Evolutionary conservation across 768 basidiomycete species (phyloP).

Genomic region (Porphyrellus cyaneotinctus): DNA sequence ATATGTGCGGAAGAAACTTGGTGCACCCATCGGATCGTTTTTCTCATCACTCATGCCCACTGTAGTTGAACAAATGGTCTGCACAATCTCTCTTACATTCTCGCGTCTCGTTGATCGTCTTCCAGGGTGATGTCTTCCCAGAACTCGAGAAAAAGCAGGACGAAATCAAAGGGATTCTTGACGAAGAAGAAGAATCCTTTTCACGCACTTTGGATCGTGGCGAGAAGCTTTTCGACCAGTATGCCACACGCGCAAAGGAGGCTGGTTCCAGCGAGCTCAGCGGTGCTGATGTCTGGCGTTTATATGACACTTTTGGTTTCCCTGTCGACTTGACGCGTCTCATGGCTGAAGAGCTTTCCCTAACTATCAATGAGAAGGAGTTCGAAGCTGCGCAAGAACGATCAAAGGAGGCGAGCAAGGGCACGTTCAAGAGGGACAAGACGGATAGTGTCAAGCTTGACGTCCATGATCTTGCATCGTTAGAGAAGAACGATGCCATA

Average conservation of each 20-base stretch:
- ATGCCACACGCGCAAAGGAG: conserved; percentile 63
- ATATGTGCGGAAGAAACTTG: conserved; percentile 92
- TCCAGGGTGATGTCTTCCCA: conserved; percentile 82
- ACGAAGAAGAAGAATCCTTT: conserved; percentile 98
- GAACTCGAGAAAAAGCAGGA: conserved; percentile 80
- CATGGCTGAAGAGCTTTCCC: conserved; percentile 92
- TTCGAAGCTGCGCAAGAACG: conserved; percentile 85
- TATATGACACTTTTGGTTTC: conserved; percentile 99
- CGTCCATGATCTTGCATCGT: conserved; percentile 86
- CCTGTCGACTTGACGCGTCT: conserved; percentile 93
- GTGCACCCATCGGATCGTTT: conserved; percentile 88
- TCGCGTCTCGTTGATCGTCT: conserved; percentile 7
- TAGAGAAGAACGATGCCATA: conserved; percentile 73
- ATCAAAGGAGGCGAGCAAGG: conserved; percentile 91
- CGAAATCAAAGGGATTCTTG: conserved; percentile 90
- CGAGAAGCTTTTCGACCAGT: conserved; percentile 92
- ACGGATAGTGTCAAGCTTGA: conserved; percentile 82
- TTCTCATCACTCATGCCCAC: conserved; percentile 91
- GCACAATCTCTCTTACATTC: conserved; percentile 15
- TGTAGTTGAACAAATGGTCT: conserved; percentile 83
- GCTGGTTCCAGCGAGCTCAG: conserved; percentile 61
- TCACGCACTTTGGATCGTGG: conserved; percentile 96
- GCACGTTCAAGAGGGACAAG: conserved; percentile 64
- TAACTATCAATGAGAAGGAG: conserved; percentile 81
- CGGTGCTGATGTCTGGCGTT: conserved; percentile 93